Base-by-base conservation (phyloP, 2,329 filamentous ascomycete genomes). In the Parastagonospora nodorum region DNA sequence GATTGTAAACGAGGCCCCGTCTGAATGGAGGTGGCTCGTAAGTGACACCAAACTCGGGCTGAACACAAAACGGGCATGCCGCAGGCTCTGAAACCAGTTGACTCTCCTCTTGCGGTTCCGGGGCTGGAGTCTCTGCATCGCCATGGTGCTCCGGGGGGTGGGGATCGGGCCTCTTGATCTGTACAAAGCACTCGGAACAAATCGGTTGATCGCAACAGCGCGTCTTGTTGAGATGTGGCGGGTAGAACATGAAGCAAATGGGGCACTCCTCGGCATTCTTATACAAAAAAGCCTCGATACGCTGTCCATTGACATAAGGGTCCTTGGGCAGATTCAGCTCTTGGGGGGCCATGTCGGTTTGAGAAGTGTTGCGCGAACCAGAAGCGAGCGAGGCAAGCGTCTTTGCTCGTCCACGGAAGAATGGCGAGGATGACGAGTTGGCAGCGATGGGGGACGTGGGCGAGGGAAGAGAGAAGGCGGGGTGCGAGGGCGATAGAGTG, bases 141-240 rank as follows among this genome's bases (percentile, higher is more conserved):
- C 63, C 63, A 38, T 82, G 82, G 67, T 94, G 90, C 70, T 96
- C 90, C 1, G 91, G 90, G 33, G 92, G 85, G 71, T 97, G 90
- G 8, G 92, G 92, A 58, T 99, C 93, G 4, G 92, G 87, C 36
- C 94, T 85, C 73, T 97, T 97, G 71, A 99, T 99, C 73, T 99
- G 94, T 4, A 99, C 94, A 67, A 99, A 99, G 73, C 94, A 99
- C 76, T 99, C 94, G 36, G 92, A 97, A 76, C 94, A 99, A 56
- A 99, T 97, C 5, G 89, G 82, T 71, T 99, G 94, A 64, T 96
- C 92, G 73, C 94, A 99, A 71, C 94, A 99, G 60, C 94, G 83
- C 0, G 94, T 99, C 59, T 87, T 88, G 75, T 99, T 99, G 28
- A 99, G 81, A 68, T 95, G 95, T 3, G 92, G 92, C 0, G 94